Percentiles rank a stretch among this genome's conserved stretches.
These are phyloP conservation scores for Verbascum thapsus DNA, from an alignment of 257 asterid species.

Conservation along the genomic window DNA sequence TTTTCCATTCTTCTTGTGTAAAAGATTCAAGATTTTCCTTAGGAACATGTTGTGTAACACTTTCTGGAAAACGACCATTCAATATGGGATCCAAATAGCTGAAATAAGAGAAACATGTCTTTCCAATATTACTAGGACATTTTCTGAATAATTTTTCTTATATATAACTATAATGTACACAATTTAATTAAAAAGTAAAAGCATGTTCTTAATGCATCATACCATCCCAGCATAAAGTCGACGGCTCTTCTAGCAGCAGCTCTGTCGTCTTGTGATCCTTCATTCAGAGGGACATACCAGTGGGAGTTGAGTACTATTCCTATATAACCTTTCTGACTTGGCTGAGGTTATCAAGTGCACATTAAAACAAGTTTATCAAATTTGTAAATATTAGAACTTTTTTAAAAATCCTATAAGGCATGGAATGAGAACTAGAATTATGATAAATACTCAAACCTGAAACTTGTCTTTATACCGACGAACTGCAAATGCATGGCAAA, in stretches of 20 bases:
- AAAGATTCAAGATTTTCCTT: conserved; percentile 22
- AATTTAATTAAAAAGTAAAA: too few species aligned
- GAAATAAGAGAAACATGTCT: not conserved
- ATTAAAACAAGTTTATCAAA: not conserved
- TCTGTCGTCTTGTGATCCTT: not conserved
- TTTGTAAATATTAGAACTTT: too few species aligned
- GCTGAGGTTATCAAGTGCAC: not conserved
- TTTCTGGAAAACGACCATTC: conserved; percentile 21
- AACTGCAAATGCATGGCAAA: conserved; percentile 42
- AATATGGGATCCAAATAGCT: conserved; percentile 36
- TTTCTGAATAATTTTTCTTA: not conserved
- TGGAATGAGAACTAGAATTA: too few species aligned
- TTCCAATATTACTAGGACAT: too few species aligned
- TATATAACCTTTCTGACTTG: conserved; percentile 29
- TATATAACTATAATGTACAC: too few species aligned
- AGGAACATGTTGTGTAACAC: conserved; percentile 24
- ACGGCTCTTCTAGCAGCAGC: too few species aligned
- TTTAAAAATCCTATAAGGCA: too few species aligned
- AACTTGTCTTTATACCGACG: conserved; percentile 27
- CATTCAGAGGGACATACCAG: conserved; percentile 12
- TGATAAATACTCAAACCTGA: conserved; percentile 27
- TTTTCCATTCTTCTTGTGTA: not conserved
- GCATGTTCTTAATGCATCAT: conserved; percentile 1
- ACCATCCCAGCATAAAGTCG: conserved; percentile 43
- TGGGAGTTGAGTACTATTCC: conserved; percentile 10